Evolutionary conservation across 73 alveolate species (phyloP), one percentile per base, ranked within the genome.

Genomic region (Effrenium voratum): DNA sequence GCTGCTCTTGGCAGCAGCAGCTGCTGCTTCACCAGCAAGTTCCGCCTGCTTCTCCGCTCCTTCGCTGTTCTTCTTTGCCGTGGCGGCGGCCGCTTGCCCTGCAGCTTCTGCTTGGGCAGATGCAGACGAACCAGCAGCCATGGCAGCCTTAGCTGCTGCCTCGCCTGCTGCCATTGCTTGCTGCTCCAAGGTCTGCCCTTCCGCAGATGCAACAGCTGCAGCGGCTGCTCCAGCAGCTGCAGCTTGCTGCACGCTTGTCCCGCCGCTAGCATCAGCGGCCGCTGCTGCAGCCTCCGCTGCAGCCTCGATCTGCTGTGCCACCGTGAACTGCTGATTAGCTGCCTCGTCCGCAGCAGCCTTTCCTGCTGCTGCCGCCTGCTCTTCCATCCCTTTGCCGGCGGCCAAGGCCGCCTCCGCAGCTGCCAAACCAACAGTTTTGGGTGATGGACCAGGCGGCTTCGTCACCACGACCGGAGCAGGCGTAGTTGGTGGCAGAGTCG

Each of bases 361-460:
- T 40, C 57, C 87, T 40, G 87, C 87, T 24, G 87, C 87, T 36
- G 60, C 87, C 6, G 87, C 87, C 40, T 76, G 87, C 52, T 76
- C 87, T 43, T 40, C 28, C 60, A 76, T 40, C 41, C 40, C 38
- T 19, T 76, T 40, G 60, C 59, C 87, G 40, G 45, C 22, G 60
- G 87, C 87, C 38, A 19, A 40, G 24, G 87, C 87, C 26, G 26
- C 60, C 5, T 55, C 87, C 16, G 87, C 87, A 15, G 87, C 87
- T 76, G 36, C 40, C 59, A 26, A 40, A 36, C 87, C 87, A 43
- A 59, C 87, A 40, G 36, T 59, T 32, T 76, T 59, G 5, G 87
- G 87, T 24, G 57, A 36, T 19, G 45, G 41, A 19, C 87, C 45
- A 1, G 87, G 45, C 52, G 41, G 40, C 5, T 55, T 76, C 13